Percentiles rank a stretch among this genome's conserved stretches.
Conservation (phyloP, 2,329 filamentous ascomycete genomes). For the Alternaria incomplexa region DNA sequence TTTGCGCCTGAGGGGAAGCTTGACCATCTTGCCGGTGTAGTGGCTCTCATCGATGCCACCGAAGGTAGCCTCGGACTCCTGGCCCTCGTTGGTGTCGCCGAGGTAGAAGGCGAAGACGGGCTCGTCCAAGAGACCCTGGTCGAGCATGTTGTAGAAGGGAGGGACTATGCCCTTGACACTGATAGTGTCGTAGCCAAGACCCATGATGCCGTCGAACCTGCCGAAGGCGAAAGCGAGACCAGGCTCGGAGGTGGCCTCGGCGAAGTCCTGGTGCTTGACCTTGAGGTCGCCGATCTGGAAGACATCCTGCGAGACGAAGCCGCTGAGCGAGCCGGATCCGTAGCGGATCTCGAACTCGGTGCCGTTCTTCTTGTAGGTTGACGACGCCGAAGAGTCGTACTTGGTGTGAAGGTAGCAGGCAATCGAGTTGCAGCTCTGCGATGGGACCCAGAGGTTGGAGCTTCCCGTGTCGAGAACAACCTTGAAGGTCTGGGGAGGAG, state of each 20-base stretch:
- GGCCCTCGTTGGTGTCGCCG: conserved; percentile 71
- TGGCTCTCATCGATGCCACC: conserved; percentile 85
- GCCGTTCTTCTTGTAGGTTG: conserved; percentile 92
- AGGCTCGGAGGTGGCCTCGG: conserved; percentile 93
- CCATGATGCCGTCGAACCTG: conserved; percentile 94
- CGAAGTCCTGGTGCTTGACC: conserved; percentile 90
- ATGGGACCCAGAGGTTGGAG: conserved; percentile 99
- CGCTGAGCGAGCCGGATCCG: conserved; percentile 90
- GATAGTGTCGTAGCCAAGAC: conserved; percentile 92
- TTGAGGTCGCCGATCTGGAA: conserved; percentile 87
- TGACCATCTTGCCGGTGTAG: conserved; percentile 84
- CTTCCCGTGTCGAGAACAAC: conserved; percentile 97
- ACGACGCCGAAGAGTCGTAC: conserved; percentile 90
- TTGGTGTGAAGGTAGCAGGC: conserved; percentile 97
- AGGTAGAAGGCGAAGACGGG: conserved; percentile 98
- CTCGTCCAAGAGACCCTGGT: conserved; percentile 88
- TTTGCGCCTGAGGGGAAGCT: conserved; percentile 95
- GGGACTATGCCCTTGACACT: conserved; percentile 95
- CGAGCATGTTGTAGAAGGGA: conserved; percentile 94
- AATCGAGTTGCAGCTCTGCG: conserved; percentile 86
- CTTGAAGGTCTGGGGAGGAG: conserved; percentile 94
- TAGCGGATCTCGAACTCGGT: conserved; percentile 91
- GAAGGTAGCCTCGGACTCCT: conserved; percentile 86
- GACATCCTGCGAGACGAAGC: conserved; percentile 89
- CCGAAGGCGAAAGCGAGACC: conserved; percentile 98